Conservation (phyloP, 768 basidiomycete species). For the Calocybe cyanea region DNA sequence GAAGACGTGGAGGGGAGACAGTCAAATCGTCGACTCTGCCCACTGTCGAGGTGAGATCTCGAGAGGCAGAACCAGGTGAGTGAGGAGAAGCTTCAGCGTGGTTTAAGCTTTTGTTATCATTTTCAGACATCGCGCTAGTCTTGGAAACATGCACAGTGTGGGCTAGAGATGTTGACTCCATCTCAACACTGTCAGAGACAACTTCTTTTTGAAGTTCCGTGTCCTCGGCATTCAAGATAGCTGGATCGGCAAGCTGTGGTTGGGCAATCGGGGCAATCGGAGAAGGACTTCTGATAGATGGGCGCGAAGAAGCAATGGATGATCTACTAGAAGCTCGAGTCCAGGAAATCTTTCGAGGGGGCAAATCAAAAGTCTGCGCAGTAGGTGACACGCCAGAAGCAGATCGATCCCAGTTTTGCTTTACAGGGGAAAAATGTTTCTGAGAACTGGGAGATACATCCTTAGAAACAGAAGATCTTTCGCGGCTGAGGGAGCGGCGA, state of each 20-base stretch:
- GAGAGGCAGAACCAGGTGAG: no score
- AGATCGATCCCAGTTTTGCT: conserved; percentile 16
- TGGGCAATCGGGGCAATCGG: conserved; percentile 11
- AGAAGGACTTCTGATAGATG: conserved; percentile 34
- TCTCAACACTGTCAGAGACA: no score
- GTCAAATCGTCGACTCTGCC: no score
- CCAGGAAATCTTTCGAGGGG: conserved; percentile 28
- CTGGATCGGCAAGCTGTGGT: not conserved
- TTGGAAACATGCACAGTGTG: no score
- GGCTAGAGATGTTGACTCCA: no score
- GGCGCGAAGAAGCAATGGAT: conserved; percentile 51
- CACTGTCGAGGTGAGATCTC: no score
- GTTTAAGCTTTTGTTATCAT: no score
- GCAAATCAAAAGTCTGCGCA: conserved; percentile 16
- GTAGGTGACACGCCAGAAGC: conserved; percentile 3
- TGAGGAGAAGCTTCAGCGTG: no score
- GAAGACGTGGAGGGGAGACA: conserved; percentile 8
- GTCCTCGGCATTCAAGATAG: not conserved
- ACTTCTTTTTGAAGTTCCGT: not conserved
- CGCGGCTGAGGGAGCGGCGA: conserved; percentile 11
- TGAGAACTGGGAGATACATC: conserved; percentile 5
- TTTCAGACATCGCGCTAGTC: no score
- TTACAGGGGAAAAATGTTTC: conserved; percentile 9
- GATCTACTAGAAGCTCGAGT: conserved; percentile 53
- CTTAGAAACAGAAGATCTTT: not conserved